Evolutionary conservation across 169 alveolate species (phyloP), one percentile per base, ranked within the genome.

Genomic region (Plasmodium cynomolgi): DNA sequence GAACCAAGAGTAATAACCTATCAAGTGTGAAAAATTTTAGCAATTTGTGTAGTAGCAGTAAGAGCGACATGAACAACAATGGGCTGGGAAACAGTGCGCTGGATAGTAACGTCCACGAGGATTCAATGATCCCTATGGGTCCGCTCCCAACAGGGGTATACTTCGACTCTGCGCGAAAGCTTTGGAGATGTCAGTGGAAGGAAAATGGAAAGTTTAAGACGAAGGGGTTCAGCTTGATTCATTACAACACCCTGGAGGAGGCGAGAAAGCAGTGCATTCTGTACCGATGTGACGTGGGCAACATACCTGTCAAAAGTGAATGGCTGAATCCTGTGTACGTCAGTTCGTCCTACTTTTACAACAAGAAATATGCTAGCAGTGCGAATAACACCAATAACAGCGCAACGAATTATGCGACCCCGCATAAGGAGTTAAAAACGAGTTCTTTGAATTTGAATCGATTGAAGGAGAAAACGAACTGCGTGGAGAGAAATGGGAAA

Each of bases 181-280:
- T 97, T 5, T 97, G 98, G 98, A 93, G 98, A 44, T 97, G 98
- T 91, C 98, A 97, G 92, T 97, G 98, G 98, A 93, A 98, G 34
- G 98, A 97, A 91, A 97, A 97, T 75, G 98, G 98, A 33, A 95
- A 97, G 74, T 97, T 97, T 95, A 95, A 96, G 74, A 97, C 98
- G 6, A 97, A 97, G 58, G 98, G 98, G 31, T 97, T 97, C 74
- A 96, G 98, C 17, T 93, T 97, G 50, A 96, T 96, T 23, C 98
- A 96, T 79, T 96, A 97, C 81, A 92, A 95, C n/a, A 96, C 98
- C 3, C 96, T 97, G 56, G 96, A 96, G 79, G 98, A 97, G 54
- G 98, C 98, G 20, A 75, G 98, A 13, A 93, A 96, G 54, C 98
- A 98, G 20, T 96, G 98, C 84, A 96, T 97, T 81, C 83, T 96